Evolutionary conservation across 2,329 filamentous ascomycete species (phyloP).

Genomic region (Ceratocystis diversiconidia): DNA sequence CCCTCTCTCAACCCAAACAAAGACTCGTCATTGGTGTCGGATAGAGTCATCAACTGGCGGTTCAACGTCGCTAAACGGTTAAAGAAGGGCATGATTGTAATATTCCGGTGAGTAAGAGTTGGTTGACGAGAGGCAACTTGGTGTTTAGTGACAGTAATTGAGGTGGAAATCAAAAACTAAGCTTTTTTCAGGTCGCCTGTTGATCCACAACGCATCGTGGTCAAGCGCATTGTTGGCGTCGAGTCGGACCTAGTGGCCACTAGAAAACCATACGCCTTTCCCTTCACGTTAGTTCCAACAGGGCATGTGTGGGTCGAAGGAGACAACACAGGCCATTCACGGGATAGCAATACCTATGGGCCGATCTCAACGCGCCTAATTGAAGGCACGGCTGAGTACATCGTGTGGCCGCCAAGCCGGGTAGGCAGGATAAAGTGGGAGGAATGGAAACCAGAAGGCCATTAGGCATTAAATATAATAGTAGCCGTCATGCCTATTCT

Average conservation of each 20-base stretch:
- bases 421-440: conserved; percentile 34
- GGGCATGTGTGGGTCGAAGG: conserved; percentile 95
- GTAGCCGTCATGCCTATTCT: not conserved
- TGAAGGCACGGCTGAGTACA: conserved; percentile 56
- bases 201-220: conserved; percentile 51
- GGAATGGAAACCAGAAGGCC: not conserved
- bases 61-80: conserved; percentile 43
- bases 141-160: no score
- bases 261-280: conserved; percentile 15
- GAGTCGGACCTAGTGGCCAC: conserved; percentile 46
- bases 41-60: conserved; percentile 46
- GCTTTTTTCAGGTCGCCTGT: conserved; percentile 47
- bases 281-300: conserved; percentile 49
- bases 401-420: conserved; percentile 54
- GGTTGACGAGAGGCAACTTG: not conserved
- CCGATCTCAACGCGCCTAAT: conserved; percentile 65
- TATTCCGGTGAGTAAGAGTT: conserved; percentile 40
- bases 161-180: not conserved
- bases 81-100: conserved; percentile 60
- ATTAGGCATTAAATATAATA: no score
- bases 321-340: conserved; percentile 37
- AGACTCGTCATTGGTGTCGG: conserved; percentile 38
- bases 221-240: conserved; percentile 74
- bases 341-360: conserved; percentile 84
- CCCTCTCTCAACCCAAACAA: conserved; percentile 58